Evolutionary conservation across 2,329 filamentous ascomycete genomes (phyloP).

Genomic region (Nemania abortiva): DNA sequence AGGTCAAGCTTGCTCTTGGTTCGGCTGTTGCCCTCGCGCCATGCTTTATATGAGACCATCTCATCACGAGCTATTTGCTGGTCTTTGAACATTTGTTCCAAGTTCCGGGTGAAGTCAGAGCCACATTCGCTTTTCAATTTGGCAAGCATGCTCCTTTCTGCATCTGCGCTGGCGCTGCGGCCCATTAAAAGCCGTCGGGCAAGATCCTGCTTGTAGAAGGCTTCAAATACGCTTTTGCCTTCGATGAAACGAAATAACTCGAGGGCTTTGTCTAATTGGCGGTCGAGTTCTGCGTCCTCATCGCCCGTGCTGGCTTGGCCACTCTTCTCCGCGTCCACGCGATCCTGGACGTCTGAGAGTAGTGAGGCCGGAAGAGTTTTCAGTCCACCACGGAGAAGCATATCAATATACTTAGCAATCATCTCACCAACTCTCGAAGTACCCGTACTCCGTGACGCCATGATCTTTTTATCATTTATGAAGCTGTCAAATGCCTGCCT

Average conservation of each 20-base stretch:
- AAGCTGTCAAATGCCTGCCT: slow-evolving; percentile 89
- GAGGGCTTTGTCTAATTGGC: slow-evolving; percentile 90
- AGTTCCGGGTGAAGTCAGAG: slow-evolving; percentile 92
- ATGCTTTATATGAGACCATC: slow-evolving; percentile 87
- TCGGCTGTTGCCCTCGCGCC: slow-evolving; percentile 62
- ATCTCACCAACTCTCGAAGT: slow-evolving; percentile 97
- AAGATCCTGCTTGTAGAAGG: slow-evolving; percentile 98
- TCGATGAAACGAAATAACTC: slow-evolving; percentile 97
- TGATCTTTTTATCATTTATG: slow-evolving; percentile 88
- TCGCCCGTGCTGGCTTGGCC: slow-evolving; percentile 78
- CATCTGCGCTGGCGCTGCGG: slow-evolving; percentile 92
- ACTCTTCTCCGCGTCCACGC: slow-evolving; percentile 68
- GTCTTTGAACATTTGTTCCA: slow-evolving; percentile 99
- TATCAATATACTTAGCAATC: slow-evolving; percentile 97
- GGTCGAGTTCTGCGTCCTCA: slow-evolving; percentile 91
- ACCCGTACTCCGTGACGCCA: slow-evolving; percentile 79
- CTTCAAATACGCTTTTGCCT: slow-evolving; percentile 97
- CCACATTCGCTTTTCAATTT: slow-evolving; percentile 95
- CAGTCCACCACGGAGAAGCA: slow-evolving; percentile 85
- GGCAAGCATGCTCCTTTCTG: slow-evolving; percentile 93
- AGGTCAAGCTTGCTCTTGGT: slow-evolving; percentile 73
- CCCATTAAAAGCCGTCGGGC: slow-evolving; percentile 91
- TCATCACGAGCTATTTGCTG: slow-evolving; percentile 94
- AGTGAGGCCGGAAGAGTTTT: slow-evolving; percentile 82
- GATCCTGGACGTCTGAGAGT: slow-evolving; percentile 70